Base-by-base conservation (phyloP, 257 asterid genomes). In the Osmanthus fragrans region DNA sequence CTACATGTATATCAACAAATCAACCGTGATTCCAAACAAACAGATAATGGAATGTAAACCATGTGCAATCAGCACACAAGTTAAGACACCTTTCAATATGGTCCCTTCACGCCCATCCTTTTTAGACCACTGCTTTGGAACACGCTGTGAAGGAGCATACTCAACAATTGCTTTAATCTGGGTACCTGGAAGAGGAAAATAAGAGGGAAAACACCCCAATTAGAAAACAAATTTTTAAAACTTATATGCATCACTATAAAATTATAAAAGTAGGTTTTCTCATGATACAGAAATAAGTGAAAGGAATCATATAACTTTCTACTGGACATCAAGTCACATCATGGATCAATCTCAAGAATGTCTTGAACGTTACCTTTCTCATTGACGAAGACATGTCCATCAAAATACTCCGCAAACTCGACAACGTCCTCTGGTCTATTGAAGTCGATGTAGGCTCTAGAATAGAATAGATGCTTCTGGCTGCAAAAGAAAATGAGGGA, bases 41-140 rank as follows among this genome's bases (percentile, higher is more conserved):
- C 71, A 81, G 16, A 39, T 79, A 75, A 81, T 71, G 77, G 51
- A 49, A 72, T 32, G 73, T 63, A 83, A 39, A 75, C 77, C 76
- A 76, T 56, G 49, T 37, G 71, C 80, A 79, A 74, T 79, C 79
- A 76, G 78, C 64, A 80, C 51, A 18, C 4, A 37, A 73, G 74
- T 68, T 40, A 21, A 76, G 3, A 76, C 85, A 96, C 99, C 99
- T 90, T 91, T 94, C 73, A 92, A 83, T 78, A 96, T 88, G 63
- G 96, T 77, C 77, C 99, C 99, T 86, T 93, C 98, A 19, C 99
- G 98, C 4, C 97, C 98, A 86, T 96, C 99, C 85, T 89, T 96
- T 89, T 96, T 96, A 71, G 90, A 87, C 90, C 91, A 91, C 78
- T 87, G 90, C 86, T 90, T 92, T 74, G 99, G 97, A 82, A 90